phyloP scores from a whole-genome alignment of 2,329 filamentous ascomycete species.

The Truncatella angustata region DNA sequence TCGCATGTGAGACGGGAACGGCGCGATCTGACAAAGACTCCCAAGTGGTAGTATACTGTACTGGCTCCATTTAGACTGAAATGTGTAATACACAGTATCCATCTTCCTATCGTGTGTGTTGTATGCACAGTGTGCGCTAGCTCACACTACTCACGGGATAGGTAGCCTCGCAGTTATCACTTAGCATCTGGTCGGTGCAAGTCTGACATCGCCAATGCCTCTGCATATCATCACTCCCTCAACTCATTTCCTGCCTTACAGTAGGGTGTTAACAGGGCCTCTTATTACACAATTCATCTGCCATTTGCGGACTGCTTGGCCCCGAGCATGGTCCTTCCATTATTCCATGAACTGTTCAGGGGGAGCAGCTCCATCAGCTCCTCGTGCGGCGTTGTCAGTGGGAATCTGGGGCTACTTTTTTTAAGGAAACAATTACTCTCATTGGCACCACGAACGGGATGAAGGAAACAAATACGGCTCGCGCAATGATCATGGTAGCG shows the following conservation, averaged over 20 bases:
- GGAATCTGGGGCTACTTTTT: background rate
- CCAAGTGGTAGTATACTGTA: too few relatives aligned
- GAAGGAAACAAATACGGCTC: constrained; percentile 2
- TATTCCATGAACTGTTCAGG: background rate
- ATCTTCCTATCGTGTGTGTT: too few relatives aligned
- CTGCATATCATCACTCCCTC: background rate
- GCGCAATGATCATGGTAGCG: background rate
- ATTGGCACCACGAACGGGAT: background rate
- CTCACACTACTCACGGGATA: too few relatives aligned
- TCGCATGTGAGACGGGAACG: background rate
- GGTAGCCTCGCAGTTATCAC: background rate
- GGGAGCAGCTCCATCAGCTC: background rate
- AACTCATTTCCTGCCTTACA: background rate
- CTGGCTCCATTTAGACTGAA: too few relatives aligned
- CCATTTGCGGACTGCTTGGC: background rate
- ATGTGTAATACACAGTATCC: too few relatives aligned
- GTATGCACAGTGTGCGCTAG: too few relatives aligned
- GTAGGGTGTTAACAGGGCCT: background rate
- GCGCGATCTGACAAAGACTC: background rate
- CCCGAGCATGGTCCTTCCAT: background rate
- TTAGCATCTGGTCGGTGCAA: background rate
- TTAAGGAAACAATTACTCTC: background rate
- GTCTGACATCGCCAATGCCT: background rate
- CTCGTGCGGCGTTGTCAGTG: background rate
- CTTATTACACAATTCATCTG: background rate